Evolutionary conservation across 176 grass and related monocot species (phyloP).

Genomic region (Oryza punctata): DNA sequence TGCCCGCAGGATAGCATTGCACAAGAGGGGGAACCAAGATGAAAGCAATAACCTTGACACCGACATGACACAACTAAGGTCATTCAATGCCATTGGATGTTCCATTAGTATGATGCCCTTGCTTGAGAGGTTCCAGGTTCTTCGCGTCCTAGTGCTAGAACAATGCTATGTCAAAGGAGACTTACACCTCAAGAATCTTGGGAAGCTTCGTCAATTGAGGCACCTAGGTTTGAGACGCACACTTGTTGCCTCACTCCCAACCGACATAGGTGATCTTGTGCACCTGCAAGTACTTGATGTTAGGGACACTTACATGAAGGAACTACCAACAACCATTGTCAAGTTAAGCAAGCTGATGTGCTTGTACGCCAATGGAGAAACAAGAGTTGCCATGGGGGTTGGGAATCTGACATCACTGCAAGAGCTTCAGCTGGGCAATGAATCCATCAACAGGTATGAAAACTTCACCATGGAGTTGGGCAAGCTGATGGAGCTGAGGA

Average conservation of each 20-base stretch:
- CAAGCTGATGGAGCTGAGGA: background rate
- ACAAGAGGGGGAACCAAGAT: no score
- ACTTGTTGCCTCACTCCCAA: background rate
- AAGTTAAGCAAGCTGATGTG: background rate
- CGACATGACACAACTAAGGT: no score
- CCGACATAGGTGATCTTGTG: background rate
- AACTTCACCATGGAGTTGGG: background rate
- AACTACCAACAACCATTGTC: background rate
- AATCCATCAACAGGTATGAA: background rate
- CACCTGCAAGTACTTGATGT: background rate
- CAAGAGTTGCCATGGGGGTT: background rate
- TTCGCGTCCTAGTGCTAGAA: no score
- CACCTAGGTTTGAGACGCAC: background rate
- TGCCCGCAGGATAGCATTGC: no score
- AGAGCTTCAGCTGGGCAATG: background rate
- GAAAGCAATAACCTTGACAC: no score
- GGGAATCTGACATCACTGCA: background rate
- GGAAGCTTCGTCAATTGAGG: constrained; percentile 8
- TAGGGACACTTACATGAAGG: background rate
- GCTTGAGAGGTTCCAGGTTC: no score
- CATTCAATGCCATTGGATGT: no score
- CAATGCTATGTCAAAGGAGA: no score
- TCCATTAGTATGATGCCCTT: no score
- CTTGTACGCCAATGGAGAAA: background rate
- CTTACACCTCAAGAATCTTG: background rate